phyloP scores from a whole-genome alignment of 2,329 filamentous ascomycete genomes.

The Diaporthe aspalathi region DNA sequence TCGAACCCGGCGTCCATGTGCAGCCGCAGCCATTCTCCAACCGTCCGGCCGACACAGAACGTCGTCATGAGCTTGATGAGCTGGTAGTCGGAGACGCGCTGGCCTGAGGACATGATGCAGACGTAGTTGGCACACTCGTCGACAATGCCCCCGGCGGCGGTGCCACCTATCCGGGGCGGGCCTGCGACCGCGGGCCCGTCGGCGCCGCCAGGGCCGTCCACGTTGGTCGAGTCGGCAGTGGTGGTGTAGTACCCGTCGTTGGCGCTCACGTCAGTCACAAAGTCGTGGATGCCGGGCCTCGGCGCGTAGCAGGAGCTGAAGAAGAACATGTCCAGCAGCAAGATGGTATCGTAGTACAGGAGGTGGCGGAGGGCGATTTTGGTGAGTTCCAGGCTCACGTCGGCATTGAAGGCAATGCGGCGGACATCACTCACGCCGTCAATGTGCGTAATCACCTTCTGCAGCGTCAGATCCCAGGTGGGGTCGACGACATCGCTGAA shows the following conservation, averaged over 20 bases:
- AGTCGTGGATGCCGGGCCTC: slow-evolving; percentile 80
- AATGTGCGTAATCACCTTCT: slow-evolving; percentile 84
- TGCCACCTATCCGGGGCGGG: background rate
- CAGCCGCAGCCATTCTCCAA: slow-evolving; percentile 86
- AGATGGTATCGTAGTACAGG: slow-evolving; percentile 90
- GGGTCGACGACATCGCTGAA: slow-evolving; percentile 72
- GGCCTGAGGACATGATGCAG: slow-evolving; percentile 56
- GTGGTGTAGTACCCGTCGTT: slow-evolving; percentile 38
- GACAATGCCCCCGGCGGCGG: slow-evolving; percentile 54
- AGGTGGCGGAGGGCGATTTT: slow-evolving; percentile 89
- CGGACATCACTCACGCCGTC: slow-evolving; percentile 92
- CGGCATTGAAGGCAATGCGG: slow-evolving; percentile 84
- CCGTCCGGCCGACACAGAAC: slow-evolving; percentile 84
- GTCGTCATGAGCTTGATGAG: slow-evolving; percentile 87
- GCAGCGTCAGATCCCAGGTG: slow-evolving; percentile 81
- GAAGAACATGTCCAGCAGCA: slow-evolving; percentile 94
- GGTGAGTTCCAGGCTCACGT: slow-evolving; percentile 87
- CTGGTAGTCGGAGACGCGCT: slow-evolving; percentile 66
- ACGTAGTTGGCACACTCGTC: slow-evolving; percentile 92
- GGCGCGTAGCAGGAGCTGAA: slow-evolving; percentile 92
- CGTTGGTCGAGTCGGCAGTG: slow-evolving; percentile 9
- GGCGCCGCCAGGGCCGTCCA: slow-evolving; percentile 45
- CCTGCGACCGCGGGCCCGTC: slow-evolving; percentile 55
- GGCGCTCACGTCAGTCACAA: slow-evolving; percentile 72
- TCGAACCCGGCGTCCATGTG: slow-evolving; percentile 75